Evolutionary conservation across 805 yeast genomes (phyloP), one percentile per base, ranked within the genome.

Genomic region (Metschnikowia aberdeeniae): DNA sequence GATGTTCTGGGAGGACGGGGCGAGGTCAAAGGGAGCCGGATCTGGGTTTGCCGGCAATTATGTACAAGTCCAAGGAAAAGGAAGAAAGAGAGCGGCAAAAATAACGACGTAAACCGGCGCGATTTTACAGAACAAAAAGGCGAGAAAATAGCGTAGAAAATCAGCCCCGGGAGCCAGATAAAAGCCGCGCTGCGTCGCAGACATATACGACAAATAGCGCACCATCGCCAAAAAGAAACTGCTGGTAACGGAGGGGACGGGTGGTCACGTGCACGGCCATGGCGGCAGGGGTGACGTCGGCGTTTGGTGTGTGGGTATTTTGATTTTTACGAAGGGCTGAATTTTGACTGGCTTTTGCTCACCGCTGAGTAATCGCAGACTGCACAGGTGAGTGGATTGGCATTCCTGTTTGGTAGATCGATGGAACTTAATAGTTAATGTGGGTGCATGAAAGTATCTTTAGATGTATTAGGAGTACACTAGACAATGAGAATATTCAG

Each of bases 81-180:
- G 34, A 24, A 7, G 27, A 14, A 19, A 37, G 3, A 27, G 14
- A 19, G 33, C 33, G 42, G 22, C 34, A 28, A 39, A 31, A 39
- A 31, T 39, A 39, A 31, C 35, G 28, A 34, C 24, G 34, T 39
- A 22, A 22, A 28, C 30, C 32, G 35, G 42, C 42, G 34, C 35
- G 42, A 39, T 31, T 30, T 30, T 31, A 39, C 42, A 24, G 35
- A 39, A 39, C 34, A 39, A 31, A 39, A 39, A 31, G 22, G 35
- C 34, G 35, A 34, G 26, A 34, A 34, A 34, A 34, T 3, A 37
- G 33, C 31, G 24, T 17, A 28, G 26, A 28, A 37, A 37, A 37
- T 28, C 14, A 37, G 33, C 26, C 31, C 31, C 11, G 5, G 14
- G 28, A 34, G 24, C 20, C n/a, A 29, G 7, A 29, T n/a, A 29